phyloP scores from a whole-genome alignment of 257 asterid species.

The Paraleonurus japonicus region DNA sequence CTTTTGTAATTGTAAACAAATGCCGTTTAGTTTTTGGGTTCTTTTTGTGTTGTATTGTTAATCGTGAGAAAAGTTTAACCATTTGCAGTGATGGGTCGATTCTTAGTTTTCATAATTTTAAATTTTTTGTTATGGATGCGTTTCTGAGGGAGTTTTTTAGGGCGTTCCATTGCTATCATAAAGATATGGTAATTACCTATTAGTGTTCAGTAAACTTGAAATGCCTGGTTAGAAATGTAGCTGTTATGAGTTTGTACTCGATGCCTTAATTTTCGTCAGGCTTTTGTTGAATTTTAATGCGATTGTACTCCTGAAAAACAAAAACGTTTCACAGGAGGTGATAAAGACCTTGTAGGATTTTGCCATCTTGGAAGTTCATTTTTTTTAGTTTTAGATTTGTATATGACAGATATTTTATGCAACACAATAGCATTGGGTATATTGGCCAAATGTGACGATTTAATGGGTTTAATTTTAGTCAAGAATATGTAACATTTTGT shows the following conservation, averaged over 20 bases:
- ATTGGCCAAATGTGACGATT: background rate
- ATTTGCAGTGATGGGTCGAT: conserved; percentile 10
- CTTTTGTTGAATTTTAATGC: background rate
- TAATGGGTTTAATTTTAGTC: background rate
- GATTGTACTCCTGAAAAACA: background rate
- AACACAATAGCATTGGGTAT: background rate
- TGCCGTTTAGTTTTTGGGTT: conserved; percentile 6
- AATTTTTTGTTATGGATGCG: background rate
- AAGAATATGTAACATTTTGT: background rate
- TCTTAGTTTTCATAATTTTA: background rate
- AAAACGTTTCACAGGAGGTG: background rate
- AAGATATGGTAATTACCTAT: background rate
- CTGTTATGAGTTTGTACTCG: background rate
- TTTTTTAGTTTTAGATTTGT: conserved; percentile 3
- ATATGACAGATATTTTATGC: background rate
- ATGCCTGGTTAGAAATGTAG: background rate
- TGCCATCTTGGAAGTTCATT: conserved; percentile 1
- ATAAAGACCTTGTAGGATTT: background rate
- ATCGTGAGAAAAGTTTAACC: background rate
- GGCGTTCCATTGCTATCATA: background rate
- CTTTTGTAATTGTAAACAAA: background rate
- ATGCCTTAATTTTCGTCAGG: background rate
- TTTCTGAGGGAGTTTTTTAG: background rate
- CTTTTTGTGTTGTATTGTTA: background rate
- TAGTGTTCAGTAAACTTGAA: background rate